Evolutionary conservation across 345 rosid species (phyloP), one percentile per base, ranked within the genome.

Genomic region (Ceriops decandra): DNA sequence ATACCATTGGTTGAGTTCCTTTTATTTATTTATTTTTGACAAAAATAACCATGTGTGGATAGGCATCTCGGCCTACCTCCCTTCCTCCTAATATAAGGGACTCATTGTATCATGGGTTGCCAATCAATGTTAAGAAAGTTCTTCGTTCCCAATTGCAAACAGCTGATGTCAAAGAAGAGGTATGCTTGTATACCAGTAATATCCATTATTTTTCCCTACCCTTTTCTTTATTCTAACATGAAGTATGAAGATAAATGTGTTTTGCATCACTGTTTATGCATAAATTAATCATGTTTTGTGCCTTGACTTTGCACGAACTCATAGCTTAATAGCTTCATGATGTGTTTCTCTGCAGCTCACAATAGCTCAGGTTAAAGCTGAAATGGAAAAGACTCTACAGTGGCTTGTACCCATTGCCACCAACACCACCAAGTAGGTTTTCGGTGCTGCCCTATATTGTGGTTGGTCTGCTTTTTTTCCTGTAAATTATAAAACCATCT

Each of bases 341-440:
- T 15, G 15, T 68, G 57, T 64, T 79, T 76, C 28, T 53, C 66
- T 82, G 72, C 88, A 91, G 98, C 76, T 81, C 46, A 69, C 93
- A 22, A 47, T 85, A 54, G 61, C 79, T 69, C 86, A 86, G 68
- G 83, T 90, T 61, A 88, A 88, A 80, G 86, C 85, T 74, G 93
- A 95, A 74, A 88, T 91, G 90, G 93, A 88, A 67, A 95, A 88
- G 82, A 90, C 82, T 19, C 87, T 90, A 28, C 78, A 75, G 15
- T 95, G 99, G 99, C 89, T 95, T 67, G 90, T 84, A 66, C 93
- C 93, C 1, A 63, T 91, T 24, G 96, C 99, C 61, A 28, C 90
- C 66, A 90, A 88, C 77, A 91, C 99, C 15, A 84, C 87, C 69
- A 90, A 86, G 98, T 95, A 84, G 32, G 88, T 75, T 69, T 58